Base-by-base conservation (phyloP, 176 grass and related monocot genomes). In the Rhynchospora pubera region DNA sequence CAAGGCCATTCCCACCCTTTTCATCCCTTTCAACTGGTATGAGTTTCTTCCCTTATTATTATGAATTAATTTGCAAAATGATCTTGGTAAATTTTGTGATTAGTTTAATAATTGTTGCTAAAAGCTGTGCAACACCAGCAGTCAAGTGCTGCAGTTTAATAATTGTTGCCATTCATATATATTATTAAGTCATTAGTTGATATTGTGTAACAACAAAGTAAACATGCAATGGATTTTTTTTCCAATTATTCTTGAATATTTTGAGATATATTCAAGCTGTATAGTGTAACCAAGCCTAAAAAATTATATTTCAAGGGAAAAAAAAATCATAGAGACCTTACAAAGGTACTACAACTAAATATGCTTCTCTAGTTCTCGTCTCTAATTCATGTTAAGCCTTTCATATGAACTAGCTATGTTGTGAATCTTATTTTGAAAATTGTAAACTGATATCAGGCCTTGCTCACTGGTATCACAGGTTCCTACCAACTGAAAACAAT, bases 401-500 rank as follows among this genome's bases (percentile, higher is more conserved):
- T 7, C 10, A 19, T 48, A 19, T 13, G 5, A 8, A 14, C 56
- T 28, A 5, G 21, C 7, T 61, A 53, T 69, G 15, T 15, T 59
- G 59, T 9, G 22, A n/a, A 21, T 53, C 16, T 47, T 59, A 11
- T 86, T 50, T 56, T 55, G n/a, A 61, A 14, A 32, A 45, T 57
- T 7, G 1, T 46, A 52, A 45, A 85, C 3, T 73, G 57, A 10
- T 42, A 53, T 0, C 3, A 11, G 81, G 23, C 10, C 16, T 22
- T 63, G 5, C 66, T 83, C 2, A 79, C 50, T 50, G 9, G 1
- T 63, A 52, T 78, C 71, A 65, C 78, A 94, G 91, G 89, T 87
- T 77, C 74, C 52, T 97, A 48, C 91, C 94, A 46, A 92, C 88
- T 43, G 83, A 85, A 81, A 92, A 86, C 30, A 94, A 92, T 48